phyloP scores from a whole-genome alignment of 192 early-diverging fungal species.

The Cetraspora pellucida region DNA sequence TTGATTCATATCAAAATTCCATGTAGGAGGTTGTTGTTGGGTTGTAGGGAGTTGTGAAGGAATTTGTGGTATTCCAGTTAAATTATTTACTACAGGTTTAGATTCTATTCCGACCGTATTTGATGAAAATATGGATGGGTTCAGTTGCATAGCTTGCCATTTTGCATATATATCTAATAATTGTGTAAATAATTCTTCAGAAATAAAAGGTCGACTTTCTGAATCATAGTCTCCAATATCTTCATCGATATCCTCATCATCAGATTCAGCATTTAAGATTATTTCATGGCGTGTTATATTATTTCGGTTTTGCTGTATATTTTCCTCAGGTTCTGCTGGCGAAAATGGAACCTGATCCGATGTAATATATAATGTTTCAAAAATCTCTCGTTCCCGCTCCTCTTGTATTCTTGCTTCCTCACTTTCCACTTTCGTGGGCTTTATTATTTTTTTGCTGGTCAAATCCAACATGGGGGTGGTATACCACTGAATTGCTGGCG shows the following conservation, averaged over 20 bases:
- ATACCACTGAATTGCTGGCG: slow-evolving; percentile 29
- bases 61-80: not conserved
- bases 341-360: slow-evolving; percentile 14
- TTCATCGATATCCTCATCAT: not conserved
- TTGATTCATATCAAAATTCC: slow-evolving; percentile 4
- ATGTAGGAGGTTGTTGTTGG: not conserved
- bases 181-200: not conserved
- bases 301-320: not conserved
- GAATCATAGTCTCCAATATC: not conserved
- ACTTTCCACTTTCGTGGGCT: not conserved
- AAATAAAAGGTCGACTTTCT: not conserved
- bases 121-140: not conserved
- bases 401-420: slow-evolving; percentile 16
- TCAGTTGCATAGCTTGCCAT: not conserved
- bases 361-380: slow-evolving; percentile 25
- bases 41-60: not conserved
- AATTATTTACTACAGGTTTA: not conserved
- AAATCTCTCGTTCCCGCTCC: slow-evolving; percentile 13
- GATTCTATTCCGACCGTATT: not conserved
- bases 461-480: not conserved
- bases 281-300: not conserved
- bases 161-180: not conserved
- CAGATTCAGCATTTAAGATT: slow-evolving; percentile 2
- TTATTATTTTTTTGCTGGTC: not conserved
- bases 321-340: slow-evolving; percentile 14